Base-by-base conservation (phyloP, 129 eudicot genomes). In the Sambucus nigra region DNA sequence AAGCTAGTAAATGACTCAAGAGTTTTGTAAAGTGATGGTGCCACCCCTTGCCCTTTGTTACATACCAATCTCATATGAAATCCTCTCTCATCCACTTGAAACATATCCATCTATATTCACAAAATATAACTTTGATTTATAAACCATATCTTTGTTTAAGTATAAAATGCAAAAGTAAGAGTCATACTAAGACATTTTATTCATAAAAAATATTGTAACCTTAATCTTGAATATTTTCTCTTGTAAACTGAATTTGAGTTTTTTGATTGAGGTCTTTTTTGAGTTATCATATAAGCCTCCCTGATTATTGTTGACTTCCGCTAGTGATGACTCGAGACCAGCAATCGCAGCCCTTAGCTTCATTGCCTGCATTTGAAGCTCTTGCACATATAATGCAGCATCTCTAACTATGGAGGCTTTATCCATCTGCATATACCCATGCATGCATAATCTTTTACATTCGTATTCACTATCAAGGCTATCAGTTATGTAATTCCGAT, bases 391-490 rank as follows among this genome's bases (percentile, higher is more conserved):
- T 9, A 59, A 39, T 13, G 82, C 81, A 17, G 95, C 87, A 57
- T 86, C 95, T 48, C 86, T 92, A 42, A 86, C 76, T 49, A 81
- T 86, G 23, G 95, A 86, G 14, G 95, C 95, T 62, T 81, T 86
- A 40, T 86, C 95, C 95, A 86, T 86, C 95, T 86, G 51, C 57
- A 51, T 19, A n/a, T n/a, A 29, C 12, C 5, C 10, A 31, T 31
- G 38, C 38, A 31, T 6, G 10, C n/a, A n/a, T n/a, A n/a, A n/a
- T n/a, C n/a, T n/a, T n/a, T n/a, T n/a, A n/a, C n/a, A n/a, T n/a
- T n/a, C n/a, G n/a, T n/a, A n/a, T n/a, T n/a, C n/a, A n/a, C n/a
- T n/a, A n/a, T n/a, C n/a, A n/a, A n/a, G n/a, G n/a, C n/a, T n/a
- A n/a, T n/a, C n/a, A n/a, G n/a, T n/a, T n/a, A n/a, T n/a, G n/a